phyloP scores from a whole-genome alignment of 2,329 filamentous ascomycete species.

The Pseudomassariella vexata region DNA sequence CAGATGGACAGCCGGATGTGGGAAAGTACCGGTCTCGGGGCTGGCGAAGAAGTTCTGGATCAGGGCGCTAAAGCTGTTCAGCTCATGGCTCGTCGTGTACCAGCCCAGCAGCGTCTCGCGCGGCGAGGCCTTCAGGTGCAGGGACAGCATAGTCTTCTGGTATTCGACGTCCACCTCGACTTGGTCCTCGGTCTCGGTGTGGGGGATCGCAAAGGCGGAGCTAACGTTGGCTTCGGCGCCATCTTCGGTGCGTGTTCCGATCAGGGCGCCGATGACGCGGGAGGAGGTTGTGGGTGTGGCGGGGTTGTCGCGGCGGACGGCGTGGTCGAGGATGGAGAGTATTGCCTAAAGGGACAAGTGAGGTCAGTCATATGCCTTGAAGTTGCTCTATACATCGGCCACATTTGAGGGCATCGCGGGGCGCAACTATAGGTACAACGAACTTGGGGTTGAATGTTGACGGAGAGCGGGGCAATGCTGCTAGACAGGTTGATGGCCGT shows the following conservation, averaged over 20 bases:
- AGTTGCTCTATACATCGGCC: too few species aligned
- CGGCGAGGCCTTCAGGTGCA: slow-evolving; percentile 90
- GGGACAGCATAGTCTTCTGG: slow-evolving; percentile 96
- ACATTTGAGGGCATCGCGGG: not conserved
- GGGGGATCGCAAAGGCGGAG: slow-evolving; percentile 94
- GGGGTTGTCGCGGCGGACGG: slow-evolving; percentile 72
- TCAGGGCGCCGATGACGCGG: slow-evolving; percentile 91
- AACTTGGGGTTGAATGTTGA: slow-evolving; percentile 95
- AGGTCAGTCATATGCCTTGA: not conserved
- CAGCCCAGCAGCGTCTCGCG: slow-evolving; percentile 93
- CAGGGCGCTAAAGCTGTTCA: slow-evolving; percentile 96
- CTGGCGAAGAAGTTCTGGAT: slow-evolving; percentile 99
- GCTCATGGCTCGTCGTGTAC: slow-evolving; percentile 95
- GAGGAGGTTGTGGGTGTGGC: slow-evolving; percentile 68
- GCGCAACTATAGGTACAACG: slow-evolving; percentile 28
- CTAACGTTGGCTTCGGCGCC: slow-evolving; percentile 94
- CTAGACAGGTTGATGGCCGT: slow-evolving; percentile 75
- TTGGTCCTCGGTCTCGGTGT: slow-evolving; percentile 97
- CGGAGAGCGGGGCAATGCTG: slow-evolving; percentile 84
- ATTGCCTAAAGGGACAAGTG: slow-evolving; percentile 42
- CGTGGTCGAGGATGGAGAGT: slow-evolving; percentile 85
- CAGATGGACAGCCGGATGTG: slow-evolving; percentile 94
- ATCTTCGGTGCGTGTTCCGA: slow-evolving; percentile 91
- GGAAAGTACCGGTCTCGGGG: slow-evolving; percentile 94
- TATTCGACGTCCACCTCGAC: slow-evolving; percentile 99